Base-by-base conservation (phyloP, 805 yeast species). In the Kluyveromyces lactis region DNA sequence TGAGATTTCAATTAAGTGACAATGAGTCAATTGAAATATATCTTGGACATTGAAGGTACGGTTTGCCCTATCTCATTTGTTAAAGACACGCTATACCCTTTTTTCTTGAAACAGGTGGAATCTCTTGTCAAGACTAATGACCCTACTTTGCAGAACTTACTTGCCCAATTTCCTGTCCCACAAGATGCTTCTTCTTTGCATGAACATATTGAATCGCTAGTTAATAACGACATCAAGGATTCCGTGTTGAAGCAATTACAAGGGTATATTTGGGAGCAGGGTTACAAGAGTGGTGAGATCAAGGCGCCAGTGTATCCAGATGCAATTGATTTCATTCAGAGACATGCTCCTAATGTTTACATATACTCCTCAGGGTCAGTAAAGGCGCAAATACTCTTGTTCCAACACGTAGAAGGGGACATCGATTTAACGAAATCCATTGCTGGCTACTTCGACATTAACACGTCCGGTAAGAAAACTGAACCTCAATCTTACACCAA, bases 291-390 rank as follows among this genome's bases (percentile, higher is more conserved):
- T n/a, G 95, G 95, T 2, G 77, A 75, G 42, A 69, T 89, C 42
- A 68, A 67, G 48, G 92, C 95, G 0, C 95, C 95, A 0, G 55
- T 89, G 4, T 89, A 76, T 53, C 53, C 49, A 0, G 97, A 89
- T 58, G 89, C 92, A 1, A 68, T 84, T 33, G 62, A 62, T 0
- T 71, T 73, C 32, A 73, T 87, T 38, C 72, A 79, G 74, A 42
- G 51, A 1, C 18, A 42, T 3, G 46, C 51, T 1, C 48, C 46
- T 24, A 62, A 63, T 2, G 63, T 86, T 0, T 83, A 70, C 53
- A 86, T 89, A 15, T 89, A 89, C 62, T 86, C 96, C 0, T 83
- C 95, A 19, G 97, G 97, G 0, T 80, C 92, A 31, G 77, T 89
- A 18, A 73, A 78, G 43, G 97, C 97, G 0, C 97, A 89, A 51